Percentiles rank a stretch among this genome's conserved stretches.
phyloP scores from a whole-genome alignment of 805 yeast genomes.

The Wickerhamomyces strasburgensis region DNA sequence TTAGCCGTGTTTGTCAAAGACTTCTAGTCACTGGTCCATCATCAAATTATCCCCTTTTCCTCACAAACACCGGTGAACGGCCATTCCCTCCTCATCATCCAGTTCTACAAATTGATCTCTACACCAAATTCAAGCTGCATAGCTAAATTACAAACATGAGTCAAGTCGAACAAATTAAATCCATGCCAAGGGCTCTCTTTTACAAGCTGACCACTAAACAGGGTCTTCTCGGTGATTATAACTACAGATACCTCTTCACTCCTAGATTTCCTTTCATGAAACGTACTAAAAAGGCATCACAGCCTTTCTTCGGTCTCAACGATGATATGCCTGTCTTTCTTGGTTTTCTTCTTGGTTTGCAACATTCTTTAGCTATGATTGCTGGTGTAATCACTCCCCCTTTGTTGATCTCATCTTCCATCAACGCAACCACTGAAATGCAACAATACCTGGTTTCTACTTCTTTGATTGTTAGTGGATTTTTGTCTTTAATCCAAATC shows the following conservation, averaged over 20 bases:
- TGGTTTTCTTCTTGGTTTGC: conserved; percentile 76
- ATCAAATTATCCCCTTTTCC: neutral
- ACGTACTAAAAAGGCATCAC: conserved; percentile 41
- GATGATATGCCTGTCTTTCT: conserved; percentile 75
- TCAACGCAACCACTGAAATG: conserved; percentile 47
- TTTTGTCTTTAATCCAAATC: conserved; percentile 70
- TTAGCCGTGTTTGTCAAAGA: neutral
- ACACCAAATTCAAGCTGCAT: no score
- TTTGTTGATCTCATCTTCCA: conserved; percentile 57
- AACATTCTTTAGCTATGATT: conserved; percentile 85
- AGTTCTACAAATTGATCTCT: no score
- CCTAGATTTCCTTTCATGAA: conserved; percentile 70
- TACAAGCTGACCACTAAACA: conserved; percentile 54
- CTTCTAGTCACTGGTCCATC: neutral
- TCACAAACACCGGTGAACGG: neutral
- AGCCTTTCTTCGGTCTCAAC: conserved; percentile 79
- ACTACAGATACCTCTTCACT: conserved; percentile 72
- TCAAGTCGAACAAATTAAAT: no score
- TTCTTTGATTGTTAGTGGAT: conserved; percentile 63
- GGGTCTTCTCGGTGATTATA: conserved; percentile 83
- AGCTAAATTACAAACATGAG: no score
- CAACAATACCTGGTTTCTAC: conserved; percentile 69
- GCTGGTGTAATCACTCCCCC: conserved; percentile 91
- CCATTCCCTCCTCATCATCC: no score
- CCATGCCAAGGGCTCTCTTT: no score